These are phyloP conservation scores for Hyphodiscus sp. DNA, from an alignment of 2,329 filamentous ascomycete species.

Conservation along the genomic window DNA sequence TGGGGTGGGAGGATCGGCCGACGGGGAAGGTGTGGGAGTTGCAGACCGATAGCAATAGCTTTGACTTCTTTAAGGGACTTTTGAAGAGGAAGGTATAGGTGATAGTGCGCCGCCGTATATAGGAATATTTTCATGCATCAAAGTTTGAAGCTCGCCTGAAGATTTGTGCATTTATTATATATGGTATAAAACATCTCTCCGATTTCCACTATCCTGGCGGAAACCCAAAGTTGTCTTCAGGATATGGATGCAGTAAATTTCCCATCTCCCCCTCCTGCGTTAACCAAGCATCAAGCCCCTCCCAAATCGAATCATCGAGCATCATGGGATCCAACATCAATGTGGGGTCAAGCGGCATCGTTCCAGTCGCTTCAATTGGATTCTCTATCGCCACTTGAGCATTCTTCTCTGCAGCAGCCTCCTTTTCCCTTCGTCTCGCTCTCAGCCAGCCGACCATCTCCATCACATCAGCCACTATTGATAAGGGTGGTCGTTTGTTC, in stretches of 20 bases:
- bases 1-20: constrained; percentile 62
- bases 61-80: constrained; percentile 91
- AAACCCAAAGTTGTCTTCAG: background rate
- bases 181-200: background rate
- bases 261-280: background rate
- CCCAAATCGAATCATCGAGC: constrained; percentile 2
- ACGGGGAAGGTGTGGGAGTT: constrained; percentile 77
- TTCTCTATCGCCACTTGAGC: background rate
- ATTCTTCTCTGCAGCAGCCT: background rate
- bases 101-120: background rate
- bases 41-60: constrained; percentile 96
- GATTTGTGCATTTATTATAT: too few species aligned
- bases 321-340: constrained; percentile 1
- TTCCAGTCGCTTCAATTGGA: background rate
- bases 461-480: constrained; percentile 2
- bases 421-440: background rate
- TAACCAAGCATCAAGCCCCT: constrained; percentile 1
- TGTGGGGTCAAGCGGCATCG: background rate
- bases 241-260: background rate
- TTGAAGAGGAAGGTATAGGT: constrained; percentile 61
- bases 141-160: too few species aligned
- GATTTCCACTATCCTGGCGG: background rate
- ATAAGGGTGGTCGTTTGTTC: background rate
- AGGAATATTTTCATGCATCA: background rate
- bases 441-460: constrained; percentile 1